Percentiles rank a stretch among this genome's conserved stretches.
Evolutionary conservation across 768 basidiomycete genomes (phyloP).

Genomic region (Coprinellus micaceus): DNA sequence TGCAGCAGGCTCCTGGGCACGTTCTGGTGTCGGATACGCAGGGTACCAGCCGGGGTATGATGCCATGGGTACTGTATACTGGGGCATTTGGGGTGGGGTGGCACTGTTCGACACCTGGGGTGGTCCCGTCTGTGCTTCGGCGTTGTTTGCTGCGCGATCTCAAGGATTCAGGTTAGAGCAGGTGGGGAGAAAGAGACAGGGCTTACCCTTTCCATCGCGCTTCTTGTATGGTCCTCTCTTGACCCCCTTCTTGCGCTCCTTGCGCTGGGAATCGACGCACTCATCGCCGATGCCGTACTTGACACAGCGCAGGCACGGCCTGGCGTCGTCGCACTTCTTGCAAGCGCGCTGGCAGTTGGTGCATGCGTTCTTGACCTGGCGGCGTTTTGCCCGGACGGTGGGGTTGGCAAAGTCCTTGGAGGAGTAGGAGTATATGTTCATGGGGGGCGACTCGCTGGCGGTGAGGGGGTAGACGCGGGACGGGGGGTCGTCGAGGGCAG

Average conservation of each 20-base stretch:
- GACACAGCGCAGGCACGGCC: constrained; percentile 90
- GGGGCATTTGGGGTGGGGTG: constrained; percentile 37
- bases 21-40: constrained; percentile 54
- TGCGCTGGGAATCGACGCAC: constrained; percentile 87
- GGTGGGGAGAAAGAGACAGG: constrained; percentile 18
- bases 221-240: constrained; percentile 93
- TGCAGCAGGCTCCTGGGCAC: constrained; percentile 42
- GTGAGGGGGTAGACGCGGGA: constrained; percentile 41
- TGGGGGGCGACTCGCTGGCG: constrained; percentile 56
- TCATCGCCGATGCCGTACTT: constrained; percentile 86
- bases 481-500: constrained; percentile 11
- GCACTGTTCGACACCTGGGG: constrained; percentile 34
- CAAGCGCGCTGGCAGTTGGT: constrained; percentile 89
- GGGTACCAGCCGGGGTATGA: constrained; percentile 51
- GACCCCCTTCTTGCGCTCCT: constrained; percentile 86
- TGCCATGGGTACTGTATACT: too few species aligned
- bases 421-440: constrained; percentile 60
- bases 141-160: constrained; percentile 58
- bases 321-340: constrained; percentile 89
- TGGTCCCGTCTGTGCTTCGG: constrained; percentile 38
- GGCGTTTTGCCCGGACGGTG: constrained; percentile 67
- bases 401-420: constrained; percentile 36
- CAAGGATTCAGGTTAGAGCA: constrained; percentile 41
- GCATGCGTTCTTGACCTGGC: constrained; percentile 89
- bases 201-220: constrained; percentile 85